Conservation (phyloP, 495 filamentous ascomycete genomes). For the Aspergillus sclerotioniger region DNA sequence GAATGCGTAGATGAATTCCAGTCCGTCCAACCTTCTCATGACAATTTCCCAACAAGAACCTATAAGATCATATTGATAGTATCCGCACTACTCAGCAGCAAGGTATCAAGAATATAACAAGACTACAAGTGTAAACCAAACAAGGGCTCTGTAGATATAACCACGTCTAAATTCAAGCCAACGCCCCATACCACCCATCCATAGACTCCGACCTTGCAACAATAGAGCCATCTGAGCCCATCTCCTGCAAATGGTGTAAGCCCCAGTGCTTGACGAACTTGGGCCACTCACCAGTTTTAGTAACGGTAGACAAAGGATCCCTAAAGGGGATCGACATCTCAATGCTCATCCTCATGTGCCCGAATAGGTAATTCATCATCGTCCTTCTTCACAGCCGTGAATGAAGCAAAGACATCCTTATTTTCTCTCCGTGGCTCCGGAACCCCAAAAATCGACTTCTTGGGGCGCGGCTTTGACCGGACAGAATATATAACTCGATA, state of each 20-base stretch:
- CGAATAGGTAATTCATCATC: slow-evolving; percentile 13
- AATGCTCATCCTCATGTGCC: slow-evolving; percentile 2
- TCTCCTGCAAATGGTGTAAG: not conserved
- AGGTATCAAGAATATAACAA: not conserved
- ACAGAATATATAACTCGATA: slow-evolving; percentile 70
- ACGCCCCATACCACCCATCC: not conserved
- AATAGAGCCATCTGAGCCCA: not conserved
- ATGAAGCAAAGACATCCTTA: not conserved
- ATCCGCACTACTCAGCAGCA: not conserved
- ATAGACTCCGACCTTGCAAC: not conserved
- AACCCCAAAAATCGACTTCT: slow-evolving; percentile 53
- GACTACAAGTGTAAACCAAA: not conserved
- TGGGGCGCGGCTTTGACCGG: slow-evolving; percentile 61
- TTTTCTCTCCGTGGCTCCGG: slow-evolving; percentile 17
- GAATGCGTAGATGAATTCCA: too few species aligned
- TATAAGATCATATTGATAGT: not conserved
- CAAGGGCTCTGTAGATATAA: not conserved
- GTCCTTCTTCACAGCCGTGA: not conserved
- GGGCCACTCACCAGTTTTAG: not conserved
- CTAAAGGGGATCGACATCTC: not conserved
- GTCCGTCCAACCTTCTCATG: too few species aligned
- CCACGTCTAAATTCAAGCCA: not conserved
- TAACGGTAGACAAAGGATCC: not conserved
- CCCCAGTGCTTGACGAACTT: not conserved
- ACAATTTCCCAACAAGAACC: not conserved